Evolutionary conservation across 306 rosid genomes (phyloP), one percentile per base, ranked within the genome.

Genomic region (Cajanus cajan): DNA sequence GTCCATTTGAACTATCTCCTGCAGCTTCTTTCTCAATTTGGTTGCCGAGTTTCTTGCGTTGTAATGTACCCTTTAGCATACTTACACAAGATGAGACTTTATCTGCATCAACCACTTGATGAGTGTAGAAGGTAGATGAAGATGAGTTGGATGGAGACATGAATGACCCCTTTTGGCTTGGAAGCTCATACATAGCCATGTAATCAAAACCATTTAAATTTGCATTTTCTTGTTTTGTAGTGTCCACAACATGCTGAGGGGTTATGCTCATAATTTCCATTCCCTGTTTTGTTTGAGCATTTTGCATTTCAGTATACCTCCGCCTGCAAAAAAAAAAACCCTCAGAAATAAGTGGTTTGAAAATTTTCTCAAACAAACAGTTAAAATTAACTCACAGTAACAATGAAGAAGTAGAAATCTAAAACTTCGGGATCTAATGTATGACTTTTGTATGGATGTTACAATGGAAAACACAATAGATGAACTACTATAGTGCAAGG

Each of bases 11-110:
- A 76, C 84, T 80, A 55, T 83, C 87, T 80, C 83, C 89, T 45
- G 81, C 77, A 44, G 86, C 68, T 76, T 85, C 90, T 59, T 87
- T 92, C 79, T 83, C 92, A 6, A 82, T 78, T 74, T 84, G 87
- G 76, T 63, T 75, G 85, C 82, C 54, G 43, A 87, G 92, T 81
- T 84, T 90, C 86, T 90, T 92, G 43, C 95, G 88, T 74, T 94
- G 96, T 78, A 94, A 73, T 13, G 98, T 90, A 39, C 94, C 97
- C 87, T 92, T 92, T 28, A 94, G 94, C 97, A 94, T 90, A 79
- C 85, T 94, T 36, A 94, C 98, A 82, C 92, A 86, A 44, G 96
- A 90, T 61, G 98, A 92, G 43, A 94, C 88, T 87, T 89, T 90
- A 87, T 94, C 98, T 71, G 80, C 84, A 31, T 92, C 96, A 22